phyloP scores from a whole-genome alignment of 129 eudicot species.

The Kitagawia praeruptora region DNA sequence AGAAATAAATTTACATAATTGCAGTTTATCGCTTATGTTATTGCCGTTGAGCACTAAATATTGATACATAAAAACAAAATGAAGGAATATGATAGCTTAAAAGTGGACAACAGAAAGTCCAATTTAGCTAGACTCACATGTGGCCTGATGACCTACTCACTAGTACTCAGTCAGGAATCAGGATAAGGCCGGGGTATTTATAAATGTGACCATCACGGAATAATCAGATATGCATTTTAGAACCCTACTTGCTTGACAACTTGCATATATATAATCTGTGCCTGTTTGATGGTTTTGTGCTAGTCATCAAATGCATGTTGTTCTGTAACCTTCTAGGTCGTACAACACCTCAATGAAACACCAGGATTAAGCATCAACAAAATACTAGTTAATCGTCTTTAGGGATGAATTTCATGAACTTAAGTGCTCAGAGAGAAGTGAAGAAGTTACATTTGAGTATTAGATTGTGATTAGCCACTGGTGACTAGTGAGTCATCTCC shows the following conservation, averaged over 20 bases:
- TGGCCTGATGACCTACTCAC: background rate
- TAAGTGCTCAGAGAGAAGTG: background rate
- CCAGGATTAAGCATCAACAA: background rate
- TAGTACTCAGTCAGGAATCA: background rate
- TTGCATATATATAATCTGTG: background rate
- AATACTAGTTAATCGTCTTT: background rate
- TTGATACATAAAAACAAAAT: background rate
- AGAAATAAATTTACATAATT: background rate
- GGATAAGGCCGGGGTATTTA: background rate
- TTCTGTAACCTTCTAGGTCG: background rate
- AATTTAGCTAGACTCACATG: constrained; percentile 7
- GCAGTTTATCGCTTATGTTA: no score
- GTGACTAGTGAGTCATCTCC: no score
- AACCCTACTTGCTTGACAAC: background rate
- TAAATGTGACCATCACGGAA: fast-evolving
- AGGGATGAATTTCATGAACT: background rate
- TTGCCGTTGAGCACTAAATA: background rate
- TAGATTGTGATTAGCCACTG: no score
- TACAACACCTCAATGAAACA: background rate
- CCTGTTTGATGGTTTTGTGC: no score
- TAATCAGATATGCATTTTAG: background rate
- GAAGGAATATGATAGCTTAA: background rate
- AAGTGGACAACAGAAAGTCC: background rate
- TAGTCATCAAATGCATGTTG: background rate
- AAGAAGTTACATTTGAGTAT: background rate